Base-by-base conservation (phyloP, 2,329 filamentous ascomycete genomes). In the Pseudophaeomoniella oleicola region DNA sequence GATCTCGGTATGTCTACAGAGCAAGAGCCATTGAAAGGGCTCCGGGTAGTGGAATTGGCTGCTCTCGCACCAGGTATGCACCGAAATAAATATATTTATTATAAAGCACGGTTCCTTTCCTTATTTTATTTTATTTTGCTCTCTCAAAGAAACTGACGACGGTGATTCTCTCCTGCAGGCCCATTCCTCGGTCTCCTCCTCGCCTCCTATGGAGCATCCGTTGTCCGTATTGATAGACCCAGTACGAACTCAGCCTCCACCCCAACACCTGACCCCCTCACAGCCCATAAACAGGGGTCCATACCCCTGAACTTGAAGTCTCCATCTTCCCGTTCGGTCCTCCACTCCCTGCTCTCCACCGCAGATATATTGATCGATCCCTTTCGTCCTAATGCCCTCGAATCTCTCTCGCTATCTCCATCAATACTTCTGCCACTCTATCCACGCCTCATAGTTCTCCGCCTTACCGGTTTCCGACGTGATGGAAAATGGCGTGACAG, bases 341-440 rank as follows among this genome's bases (percentile, higher is more conserved):
- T 94, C 37, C 76, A 75, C 42, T 62, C 67, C 3, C 66, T 94
- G 1, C 60, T 80, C 22, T 57, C 62, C 12, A 54, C 63, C 12
- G 68, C 75, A 38, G 88, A 96, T 58, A 67, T 94, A 22, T 58
- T 96, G 17, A 90, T 96, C 55, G 90, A 96, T 56, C 88, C 90
- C 0, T 96, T 86, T 64, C 81, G 88, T 0, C 88, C 88, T 0
- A 85, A 86, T 22, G 84, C 94, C 1, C 71, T 96, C 2, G 88
- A 96, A 60, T 81, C 79, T 36, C 72, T 88, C 6, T 81, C 81
- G 0, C 71, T 96, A 1, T 77, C 75, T 0, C 88, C 88, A 5
- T 67, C 71, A 0, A 70, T 72, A 1, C 66, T 94, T 5, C 62
- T 75, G 17, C 63, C 59, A 16, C 52, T 71, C 13, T 94, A 94